Evolutionary conservation across 2,329 filamentous ascomycete genomes (phyloP).

Genomic region (Penicillium sp.): DNA sequence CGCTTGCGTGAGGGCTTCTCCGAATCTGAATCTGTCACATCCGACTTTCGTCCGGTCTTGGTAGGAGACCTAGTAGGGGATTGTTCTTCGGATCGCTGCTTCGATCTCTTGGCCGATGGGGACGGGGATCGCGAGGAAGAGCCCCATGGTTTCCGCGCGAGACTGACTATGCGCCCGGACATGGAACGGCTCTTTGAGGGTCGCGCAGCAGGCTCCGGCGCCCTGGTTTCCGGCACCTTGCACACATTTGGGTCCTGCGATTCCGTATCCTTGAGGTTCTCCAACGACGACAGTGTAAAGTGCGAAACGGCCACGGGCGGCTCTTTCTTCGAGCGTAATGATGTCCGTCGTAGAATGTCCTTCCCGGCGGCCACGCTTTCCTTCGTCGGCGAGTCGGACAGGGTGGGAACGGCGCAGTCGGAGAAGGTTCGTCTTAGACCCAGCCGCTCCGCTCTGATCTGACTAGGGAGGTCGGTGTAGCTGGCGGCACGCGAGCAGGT

Average conservation of each 20-base stretch:
- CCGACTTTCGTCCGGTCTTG: constrained; percentile 11
- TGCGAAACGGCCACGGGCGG: constrained; percentile 30
- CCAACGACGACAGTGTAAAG: constrained; percentile 35
- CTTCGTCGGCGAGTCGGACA: constrained; percentile 34
- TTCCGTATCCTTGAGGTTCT: constrained; percentile 32
- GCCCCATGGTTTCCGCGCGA: constrained; percentile 50
- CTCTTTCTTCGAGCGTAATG: constrained; percentile 34
- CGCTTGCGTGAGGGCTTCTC: constrained; percentile 25
- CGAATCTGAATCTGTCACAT: constrained; percentile 22
- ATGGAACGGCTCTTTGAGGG: constrained; percentile 44
- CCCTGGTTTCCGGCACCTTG: constrained; percentile 26
- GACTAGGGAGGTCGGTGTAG: constrained; percentile 51
- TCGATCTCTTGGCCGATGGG: constrained; percentile 34
- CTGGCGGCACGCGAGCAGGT: constrained; percentile 51
- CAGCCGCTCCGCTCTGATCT: constrained; percentile 32
- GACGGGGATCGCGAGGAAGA: constrained; percentile 46
- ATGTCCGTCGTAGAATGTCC: constrained; percentile 41
- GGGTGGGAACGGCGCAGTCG: constrained; percentile 44
- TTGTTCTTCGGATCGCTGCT: constrained; percentile 28
- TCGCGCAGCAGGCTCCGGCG: constrained; percentile 30
- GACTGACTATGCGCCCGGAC: constrained; percentile 47
- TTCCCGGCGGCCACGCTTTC: constrained; percentile 39
- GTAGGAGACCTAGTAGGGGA: constrained; percentile 18
- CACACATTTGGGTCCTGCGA: constrained; percentile 14
- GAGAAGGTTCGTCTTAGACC: constrained; percentile 48